Percentiles rank a stretch among this genome's conserved stretches.
phyloP scores from a whole-genome alignment of 108 stramenopile species.

The Epithemia pelagica region DNA sequence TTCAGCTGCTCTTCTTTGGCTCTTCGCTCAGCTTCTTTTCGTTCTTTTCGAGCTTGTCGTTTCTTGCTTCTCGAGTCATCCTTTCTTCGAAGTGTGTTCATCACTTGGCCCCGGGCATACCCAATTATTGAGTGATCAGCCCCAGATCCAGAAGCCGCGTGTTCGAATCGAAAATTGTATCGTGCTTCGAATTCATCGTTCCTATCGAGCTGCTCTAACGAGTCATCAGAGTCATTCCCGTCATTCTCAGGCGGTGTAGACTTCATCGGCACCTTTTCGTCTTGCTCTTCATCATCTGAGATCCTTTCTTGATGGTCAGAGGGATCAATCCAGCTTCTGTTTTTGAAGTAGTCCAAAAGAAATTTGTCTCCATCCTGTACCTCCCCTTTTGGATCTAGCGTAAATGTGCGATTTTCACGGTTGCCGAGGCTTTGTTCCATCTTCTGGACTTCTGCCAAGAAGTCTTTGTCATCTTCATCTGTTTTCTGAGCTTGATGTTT shows the following conservation, averaged over 20 bases:
- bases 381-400: constrained; percentile 85
- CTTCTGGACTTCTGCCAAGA: constrained; percentile 43
- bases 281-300: constrained; percentile 16
- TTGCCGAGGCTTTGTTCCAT: constrained; percentile 21
- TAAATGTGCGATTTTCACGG: constrained; percentile 11
- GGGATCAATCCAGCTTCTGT: constrained; percentile 71
- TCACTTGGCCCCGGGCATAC: constrained; percentile 66
- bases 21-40: constrained; percentile 91
- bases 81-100: constrained; percentile 79
- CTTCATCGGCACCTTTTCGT: constrained; percentile 13
- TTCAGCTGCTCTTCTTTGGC: constrained; percentile 91
- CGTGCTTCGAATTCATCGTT: constrained; percentile 95
- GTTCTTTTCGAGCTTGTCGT: constrained; percentile 78
- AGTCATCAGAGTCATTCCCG: constrained; percentile 72
- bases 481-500: constrained; percentile 12
- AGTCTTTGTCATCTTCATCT: constrained; percentile 12
- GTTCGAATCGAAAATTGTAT: constrained; percentile 99
- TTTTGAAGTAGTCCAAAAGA: constrained; percentile 72
- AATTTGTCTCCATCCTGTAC: constrained; percentile 85
- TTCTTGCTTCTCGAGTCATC: constrained; percentile 90
- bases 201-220: constrained; percentile 80
- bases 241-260: constrained; percentile 5
- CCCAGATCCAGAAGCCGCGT: constrained; percentile 64
- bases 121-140: constrained; percentile 59
- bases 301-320: constrained; percentile 8